Conservation (phyloP, 2,329 filamentous ascomycete species). For the Aureobasidium sp. region DNA sequence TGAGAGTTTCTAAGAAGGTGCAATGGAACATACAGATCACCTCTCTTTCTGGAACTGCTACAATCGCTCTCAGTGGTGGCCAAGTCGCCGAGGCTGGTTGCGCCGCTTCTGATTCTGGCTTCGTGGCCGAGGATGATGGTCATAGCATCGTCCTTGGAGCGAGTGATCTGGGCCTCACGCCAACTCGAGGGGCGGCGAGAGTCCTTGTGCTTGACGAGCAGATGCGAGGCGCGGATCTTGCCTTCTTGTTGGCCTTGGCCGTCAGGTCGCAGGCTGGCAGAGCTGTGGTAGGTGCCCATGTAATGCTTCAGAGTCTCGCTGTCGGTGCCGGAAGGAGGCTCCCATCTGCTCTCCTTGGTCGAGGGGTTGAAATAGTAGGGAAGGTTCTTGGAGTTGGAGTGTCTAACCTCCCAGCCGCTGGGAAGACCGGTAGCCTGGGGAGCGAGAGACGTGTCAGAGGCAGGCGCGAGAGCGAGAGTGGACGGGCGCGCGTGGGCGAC, state of each 20-base stretch:
- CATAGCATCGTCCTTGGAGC: conserved; percentile 79
- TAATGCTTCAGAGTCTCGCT: conserved; percentile 87
- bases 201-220: conserved; percentile 87
- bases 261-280: conserved; percentile 36
- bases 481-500: conserved; percentile 26
- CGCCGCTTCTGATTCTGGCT: conserved; percentile 64
- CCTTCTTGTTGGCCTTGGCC: conserved; percentile 45
- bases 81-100: conserved; percentile 68
- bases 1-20: not conserved
- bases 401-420: conserved; percentile 86
- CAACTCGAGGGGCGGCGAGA: conserved; percentile 88
- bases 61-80: conserved; percentile 89
- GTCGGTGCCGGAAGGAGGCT: conserved; percentile 81
- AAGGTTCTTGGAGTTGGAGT: conserved; percentile 96
- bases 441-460: not conserved
- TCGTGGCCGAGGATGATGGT: conserved; percentile 70
- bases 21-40: conserved; percentile 61
- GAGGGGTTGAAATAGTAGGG: conserved; percentile 95
- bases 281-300: conserved; percentile 83
- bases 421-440: conserved; percentile 61
- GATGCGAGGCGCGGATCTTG: conserved; percentile 88
- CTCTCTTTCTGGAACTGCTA: conserved; percentile 87
- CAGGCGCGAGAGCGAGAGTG: not conserved
- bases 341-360: conserved; percentile 89
- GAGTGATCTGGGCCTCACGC: conserved; percentile 83